A percentile compares a stretch with the other conserved stretches of the same genome.
phyloP scores from a whole-genome alignment of 108 stramenopile genomes.

The Fragilaria crotonensis region DNA sequence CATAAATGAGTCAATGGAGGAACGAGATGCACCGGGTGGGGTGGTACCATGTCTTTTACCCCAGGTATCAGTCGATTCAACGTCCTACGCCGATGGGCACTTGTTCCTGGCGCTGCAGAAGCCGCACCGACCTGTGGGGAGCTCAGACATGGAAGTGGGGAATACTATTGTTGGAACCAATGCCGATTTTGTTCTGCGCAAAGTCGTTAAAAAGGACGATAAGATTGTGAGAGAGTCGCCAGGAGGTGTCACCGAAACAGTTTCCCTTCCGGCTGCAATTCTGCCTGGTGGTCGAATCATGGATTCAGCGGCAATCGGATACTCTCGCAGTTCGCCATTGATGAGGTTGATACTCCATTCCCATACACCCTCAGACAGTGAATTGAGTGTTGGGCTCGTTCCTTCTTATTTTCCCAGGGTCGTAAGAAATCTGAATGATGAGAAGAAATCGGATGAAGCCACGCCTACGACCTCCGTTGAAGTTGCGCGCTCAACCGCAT shows the following conservation, averaged over 20 bases:
- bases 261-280: conserved; percentile 52
- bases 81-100: conserved; percentile 46
- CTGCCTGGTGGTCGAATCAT: conserved; percentile 73
- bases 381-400: conserved; percentile 56
- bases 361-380: conserved; percentile 66
- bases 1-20: conserved; percentile 18
- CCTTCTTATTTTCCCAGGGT: conserved; percentile 37
- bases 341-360: conserved; percentile 54
- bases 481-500: not conserved
- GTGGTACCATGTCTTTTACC: not conserved
- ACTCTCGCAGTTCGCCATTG: not conserved
- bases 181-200: conserved; percentile 43
- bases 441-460: not conserved
- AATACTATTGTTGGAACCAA: conserved; percentile 52
- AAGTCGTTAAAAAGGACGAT: conserved; percentile 13
- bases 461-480: not conserved
- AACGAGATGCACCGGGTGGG: conserved; percentile 4
- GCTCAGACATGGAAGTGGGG: conserved; percentile 12
- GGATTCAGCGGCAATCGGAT: conserved; percentile 28
- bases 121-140: conserved; percentile 9
- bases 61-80: conserved; percentile 25
- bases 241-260: conserved; percentile 64
- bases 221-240: conserved; percentile 18
- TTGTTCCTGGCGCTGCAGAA: conserved; percentile 58
- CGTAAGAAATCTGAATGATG: not conserved